These are phyloP conservation scores for Schizophyllum amplum DNA, from an alignment of 1,284 basidiomycete genomes.

Conservation along the genomic window DNA sequence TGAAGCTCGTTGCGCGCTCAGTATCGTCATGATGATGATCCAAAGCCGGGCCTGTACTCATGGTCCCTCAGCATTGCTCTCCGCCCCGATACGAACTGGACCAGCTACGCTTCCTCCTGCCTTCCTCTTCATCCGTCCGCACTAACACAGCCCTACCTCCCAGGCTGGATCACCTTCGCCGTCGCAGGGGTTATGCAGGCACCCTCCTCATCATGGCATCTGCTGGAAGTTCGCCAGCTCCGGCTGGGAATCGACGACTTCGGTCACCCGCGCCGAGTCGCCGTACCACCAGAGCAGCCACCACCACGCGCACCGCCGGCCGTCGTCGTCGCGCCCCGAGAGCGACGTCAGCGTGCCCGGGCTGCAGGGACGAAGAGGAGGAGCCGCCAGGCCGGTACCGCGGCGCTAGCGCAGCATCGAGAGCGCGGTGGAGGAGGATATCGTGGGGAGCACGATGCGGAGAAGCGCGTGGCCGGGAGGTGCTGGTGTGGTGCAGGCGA, in stretches of 20 bases:
- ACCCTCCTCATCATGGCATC: slow-evolving; percentile 71
- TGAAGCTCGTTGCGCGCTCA: slow-evolving; percentile 83
- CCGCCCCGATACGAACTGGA: slow-evolving; percentile 84
- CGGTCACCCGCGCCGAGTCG: slow-evolving; percentile 49
- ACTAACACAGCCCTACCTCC: slow-evolving; percentile 8
- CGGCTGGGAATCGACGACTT: slow-evolving; percentile 88
- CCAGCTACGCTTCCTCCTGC: slow-evolving; percentile 41
- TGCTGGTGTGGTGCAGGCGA: too few species aligned
- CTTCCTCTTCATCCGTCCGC: neutral
- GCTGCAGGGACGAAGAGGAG: slow-evolving; percentile 16
- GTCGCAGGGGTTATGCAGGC: slow-evolving; percentile 84
- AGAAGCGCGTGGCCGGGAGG: neutral
- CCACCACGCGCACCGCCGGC: neutral
- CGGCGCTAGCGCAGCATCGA: slow-evolving; percentile 17
- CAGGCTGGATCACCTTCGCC: slow-evolving; percentile 80
- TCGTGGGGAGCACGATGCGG: neutral
- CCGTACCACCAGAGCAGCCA: slow-evolving; percentile 1
- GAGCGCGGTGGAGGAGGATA: slow-evolving; percentile 18
- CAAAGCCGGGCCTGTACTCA: slow-evolving; percentile 90
- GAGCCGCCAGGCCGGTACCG: slow-evolving; percentile 14
- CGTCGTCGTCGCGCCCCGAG: neutral
- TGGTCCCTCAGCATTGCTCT: slow-evolving; percentile 82
- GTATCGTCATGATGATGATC: slow-evolving; percentile 91
- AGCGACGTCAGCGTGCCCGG: slow-evolving; percentile 15
- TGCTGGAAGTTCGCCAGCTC: slow-evolving; percentile 71